Evolutionary conservation across 805 yeast species (phyloP), one percentile per base, ranked within the genome.

Genomic region (Yarrowia sp.): DNA sequence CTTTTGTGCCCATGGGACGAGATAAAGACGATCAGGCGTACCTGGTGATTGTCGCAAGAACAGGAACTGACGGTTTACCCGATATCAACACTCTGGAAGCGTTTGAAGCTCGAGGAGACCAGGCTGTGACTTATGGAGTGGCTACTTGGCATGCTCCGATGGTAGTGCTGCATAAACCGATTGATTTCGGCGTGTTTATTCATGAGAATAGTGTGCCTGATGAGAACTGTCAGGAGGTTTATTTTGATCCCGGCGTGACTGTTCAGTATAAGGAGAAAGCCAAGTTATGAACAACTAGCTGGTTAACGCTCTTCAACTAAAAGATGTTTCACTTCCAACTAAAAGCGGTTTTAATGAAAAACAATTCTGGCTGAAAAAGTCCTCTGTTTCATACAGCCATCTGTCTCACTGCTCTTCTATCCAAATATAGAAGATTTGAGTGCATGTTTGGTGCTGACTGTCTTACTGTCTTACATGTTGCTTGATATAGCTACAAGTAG

Each of bases 61-160:
- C 81, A 1, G 83, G 81, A 67, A 69, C 73, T 38, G 75, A 78
- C 45, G 77, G 78, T 2, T 74, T 86, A 47, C 97, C 97, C 0
- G 89, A 88, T 69, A 81, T 83, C n/a, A 69, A 76, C 1, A 76
- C 83, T 0, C 70, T 87, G 10, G 81, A 78, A 68, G 96, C 96
- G 0, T 92, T 92, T 71, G 69, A 84, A 6, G 90, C 92, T 68
- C 81, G 77, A 65, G 97, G 96, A 0, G 87, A 89, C 73, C 97
- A 92, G 72, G 89, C 96, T 0, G 91, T 92, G 4, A 92, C 97
- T 0, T 92, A 92, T 74, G 96, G 92, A 0, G 84, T 82, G 8
- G 90, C 88, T 0, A 84, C 87, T 4, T 92, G 98, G 98, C 98
- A 92, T 74, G 96, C 98, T 0, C 98, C 98, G 3, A 92, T 92